Percentiles rank a stretch among this genome's conserved stretches.
Evolutionary conservation across 495 filamentous ascomycete genomes (phyloP).

Genomic region (Cryomyces minteri): DNA sequence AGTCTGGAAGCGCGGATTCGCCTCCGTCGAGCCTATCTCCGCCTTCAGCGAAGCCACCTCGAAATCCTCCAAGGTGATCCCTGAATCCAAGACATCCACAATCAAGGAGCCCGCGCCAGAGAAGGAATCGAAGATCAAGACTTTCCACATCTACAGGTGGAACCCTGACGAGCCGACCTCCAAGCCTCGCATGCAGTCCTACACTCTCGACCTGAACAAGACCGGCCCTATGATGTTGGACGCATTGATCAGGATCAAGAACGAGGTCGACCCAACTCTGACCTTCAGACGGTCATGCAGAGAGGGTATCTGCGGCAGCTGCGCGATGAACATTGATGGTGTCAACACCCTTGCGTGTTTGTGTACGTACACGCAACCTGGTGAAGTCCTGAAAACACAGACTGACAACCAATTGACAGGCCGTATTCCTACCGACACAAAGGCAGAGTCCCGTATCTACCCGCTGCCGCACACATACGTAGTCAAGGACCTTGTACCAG

Average conservation of each 20-base stretch:
- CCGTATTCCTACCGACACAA: constrained; percentile 76
- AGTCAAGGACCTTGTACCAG: constrained; percentile 95
- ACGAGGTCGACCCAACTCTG: constrained; percentile 89
- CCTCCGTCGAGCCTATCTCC: constrained; percentile 29
- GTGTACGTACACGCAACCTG: constrained; percentile 44
- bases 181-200: constrained; percentile 91
- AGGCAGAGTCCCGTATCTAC: constrained; percentile 81
- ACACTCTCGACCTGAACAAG: constrained; percentile 90
- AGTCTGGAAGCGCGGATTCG: constrained; percentile 24
- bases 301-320: constrained; percentile 96
- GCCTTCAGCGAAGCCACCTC: constrained; percentile 20
- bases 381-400: not conserved
- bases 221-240: constrained; percentile 97
- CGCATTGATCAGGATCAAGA: constrained; percentile 95
- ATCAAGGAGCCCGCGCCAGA: constrained; percentile 35
- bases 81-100: constrained; percentile 33
- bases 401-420: constrained; percentile 30
- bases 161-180: constrained; percentile 76
- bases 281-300: constrained; percentile 90
- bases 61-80: constrained; percentile 14
- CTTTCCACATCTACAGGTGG: constrained; percentile 98
- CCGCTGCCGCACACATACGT: constrained; percentile 97
- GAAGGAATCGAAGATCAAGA: constrained; percentile 53
- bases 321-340: constrained; percentile 99
- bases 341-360: constrained; percentile 92